Evolutionary conservation across 768 basidiomycete species (phyloP).

Genomic region (Amanita inopinata): DNA sequence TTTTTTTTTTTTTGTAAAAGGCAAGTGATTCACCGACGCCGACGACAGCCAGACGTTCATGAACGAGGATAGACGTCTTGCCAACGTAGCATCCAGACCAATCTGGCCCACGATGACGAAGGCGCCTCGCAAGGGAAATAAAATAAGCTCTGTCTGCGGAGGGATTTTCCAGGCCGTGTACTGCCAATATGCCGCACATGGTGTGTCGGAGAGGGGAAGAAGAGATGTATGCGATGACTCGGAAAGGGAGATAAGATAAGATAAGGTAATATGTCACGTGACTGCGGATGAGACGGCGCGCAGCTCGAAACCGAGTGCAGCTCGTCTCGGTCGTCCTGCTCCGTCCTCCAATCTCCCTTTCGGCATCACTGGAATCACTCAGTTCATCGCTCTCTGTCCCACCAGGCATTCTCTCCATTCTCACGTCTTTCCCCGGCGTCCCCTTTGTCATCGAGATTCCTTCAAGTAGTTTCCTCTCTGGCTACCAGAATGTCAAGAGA

Average conservation of each 20-base stretch:
- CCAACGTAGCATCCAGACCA: conserved; percentile 96
- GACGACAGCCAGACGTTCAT: conserved; percentile 95
- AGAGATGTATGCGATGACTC: no score
- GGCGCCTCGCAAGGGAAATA: conserved; percentile 80
- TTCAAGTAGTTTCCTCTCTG: no score
- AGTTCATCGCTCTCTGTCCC: no score
- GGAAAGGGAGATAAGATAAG: conserved; percentile 13
- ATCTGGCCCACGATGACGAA: conserved; percentile 93
- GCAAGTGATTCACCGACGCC: conserved; percentile 70
- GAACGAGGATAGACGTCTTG: conserved; percentile 73
- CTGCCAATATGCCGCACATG: conserved; percentile 93
- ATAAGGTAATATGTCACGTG: conserved; percentile 11
- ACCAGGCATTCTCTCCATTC: no score
- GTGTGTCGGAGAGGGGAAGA: conserved; percentile 11
- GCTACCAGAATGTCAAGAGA: conserved; percentile 24
- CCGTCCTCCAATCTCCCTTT: no score
- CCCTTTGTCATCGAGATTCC: no score
- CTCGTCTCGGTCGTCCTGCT: no score
- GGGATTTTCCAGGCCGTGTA: conserved; percentile 72
- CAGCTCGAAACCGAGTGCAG: no score
- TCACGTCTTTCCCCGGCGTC: no score
- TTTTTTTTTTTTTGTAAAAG: conserved; percentile 3
- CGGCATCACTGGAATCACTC: no score
- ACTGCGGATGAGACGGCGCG: no score
- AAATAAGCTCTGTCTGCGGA: conserved; percentile 57